These are phyloP conservation scores for Letharia columbiana DNA, from an alignment of 495 filamentous ascomycete species.

Conservation along the genomic window DNA sequence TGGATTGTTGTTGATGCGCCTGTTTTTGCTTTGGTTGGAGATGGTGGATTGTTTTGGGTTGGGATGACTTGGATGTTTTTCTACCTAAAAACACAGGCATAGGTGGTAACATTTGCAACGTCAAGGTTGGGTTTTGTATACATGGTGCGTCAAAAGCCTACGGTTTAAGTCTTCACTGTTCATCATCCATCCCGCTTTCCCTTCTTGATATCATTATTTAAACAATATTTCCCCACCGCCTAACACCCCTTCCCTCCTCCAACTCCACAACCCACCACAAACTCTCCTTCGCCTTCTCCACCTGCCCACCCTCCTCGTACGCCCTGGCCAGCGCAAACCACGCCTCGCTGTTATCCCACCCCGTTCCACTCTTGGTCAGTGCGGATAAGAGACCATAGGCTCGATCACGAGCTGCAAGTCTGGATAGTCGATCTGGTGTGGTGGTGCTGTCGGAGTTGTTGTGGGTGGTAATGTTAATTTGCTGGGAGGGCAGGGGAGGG, in stretches of 20 bases:
- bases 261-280: conserved; percentile 65
- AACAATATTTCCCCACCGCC: conserved; percentile 41
- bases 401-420: conserved; percentile 52
- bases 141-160: too few relatives aligned
- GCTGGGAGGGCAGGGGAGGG: not conserved
- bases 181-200: not conserved
- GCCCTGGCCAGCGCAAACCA: conserved; percentile 83
- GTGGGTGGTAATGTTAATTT: not conserved
- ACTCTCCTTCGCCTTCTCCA: conserved; percentile 70
- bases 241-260: conserved; percentile 43
- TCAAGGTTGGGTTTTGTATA: too few relatives aligned
- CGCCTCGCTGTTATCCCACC: conserved; percentile 90
- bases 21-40: too few relatives aligned
- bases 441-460: not conserved
- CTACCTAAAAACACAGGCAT: too few relatives aligned
- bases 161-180: too few relatives aligned
- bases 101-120: too few relatives aligned
- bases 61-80: too few relatives aligned
- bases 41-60: too few relatives aligned
- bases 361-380: conserved; percentile 74
- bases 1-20: too few relatives aligned
- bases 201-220: not conserved
- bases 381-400: conserved; percentile 72
- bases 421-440: conserved; percentile 26
- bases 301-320: conserved; percentile 74